A percentile compares a stretch with the other conserved stretches of the same genome.
These are phyloP conservation scores for Candida peoriensis DNA, from an alignment of 805 yeast species.

Conservation along the genomic window DNA sequence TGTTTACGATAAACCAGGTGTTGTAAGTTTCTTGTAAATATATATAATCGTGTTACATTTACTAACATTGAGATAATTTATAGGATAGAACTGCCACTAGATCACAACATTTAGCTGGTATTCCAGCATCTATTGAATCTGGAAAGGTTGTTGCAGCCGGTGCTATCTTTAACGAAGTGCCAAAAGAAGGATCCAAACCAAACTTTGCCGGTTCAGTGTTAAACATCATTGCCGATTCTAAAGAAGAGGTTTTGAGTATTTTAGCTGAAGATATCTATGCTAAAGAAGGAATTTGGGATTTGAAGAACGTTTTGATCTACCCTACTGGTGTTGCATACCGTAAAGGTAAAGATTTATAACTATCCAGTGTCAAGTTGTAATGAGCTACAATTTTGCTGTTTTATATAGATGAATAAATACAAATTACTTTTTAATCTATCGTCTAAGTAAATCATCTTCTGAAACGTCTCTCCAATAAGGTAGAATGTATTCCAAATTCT, in stretches of 20 bases:
- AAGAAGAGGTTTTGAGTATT: constrained; percentile 59
- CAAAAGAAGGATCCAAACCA: constrained; percentile 34
- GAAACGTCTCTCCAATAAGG: constrained; percentile 37
- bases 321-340: constrained; percentile 49
- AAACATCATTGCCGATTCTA: constrained; percentile 58
- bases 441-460: constrained; percentile 17
- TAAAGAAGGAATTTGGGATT: constrained; percentile 71
- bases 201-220: constrained; percentile 66
- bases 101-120: constrained; percentile 45
- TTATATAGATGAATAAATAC: no score
- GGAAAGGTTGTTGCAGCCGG: constrained; percentile 47
- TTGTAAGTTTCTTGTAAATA: no score
- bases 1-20: constrained; percentile 63
- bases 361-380: neutral
- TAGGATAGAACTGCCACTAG: constrained; percentile 48
- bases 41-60: neutral
- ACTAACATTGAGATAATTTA: constrained; percentile 33
- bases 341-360: constrained; percentile 26
- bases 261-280: constrained; percentile 61
- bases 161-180: constrained; percentile 44
- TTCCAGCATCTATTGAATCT: constrained; percentile 37
- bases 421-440: no score
- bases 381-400: constrained; percentile 1
- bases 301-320: constrained; percentile 52
- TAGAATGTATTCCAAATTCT: constrained; percentile 29